Conservation (phyloP, 768 basidiomycete species). For the Kwoniella newhampshirensis region DNA sequence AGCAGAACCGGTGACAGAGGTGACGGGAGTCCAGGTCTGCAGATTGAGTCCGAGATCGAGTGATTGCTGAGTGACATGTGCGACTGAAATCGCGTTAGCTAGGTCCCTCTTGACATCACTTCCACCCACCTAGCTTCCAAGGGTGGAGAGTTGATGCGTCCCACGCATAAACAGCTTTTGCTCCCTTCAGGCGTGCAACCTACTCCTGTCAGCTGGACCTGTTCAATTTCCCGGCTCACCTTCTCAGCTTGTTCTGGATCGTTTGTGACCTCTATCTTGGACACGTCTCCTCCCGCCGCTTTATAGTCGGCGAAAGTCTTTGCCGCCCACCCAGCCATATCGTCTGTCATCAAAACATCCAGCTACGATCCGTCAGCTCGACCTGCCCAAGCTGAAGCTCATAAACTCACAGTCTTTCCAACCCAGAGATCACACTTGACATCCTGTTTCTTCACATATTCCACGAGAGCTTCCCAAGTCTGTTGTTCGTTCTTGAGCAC, state of each 20-base stretch:
- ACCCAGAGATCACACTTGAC: conserved; percentile 42
- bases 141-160: conserved; percentile 37
- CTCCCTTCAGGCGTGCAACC: conserved; percentile 24
- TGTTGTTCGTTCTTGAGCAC: conserved; percentile 33
- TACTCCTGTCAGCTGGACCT: not conserved
- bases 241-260: conserved; percentile 42
- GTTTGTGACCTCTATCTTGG: conserved; percentile 40
- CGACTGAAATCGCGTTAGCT: conserved; percentile 6
- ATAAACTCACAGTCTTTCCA: conserved; percentile 38
- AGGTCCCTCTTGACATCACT: conserved; percentile 3
- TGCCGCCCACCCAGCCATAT: conserved; percentile 25
- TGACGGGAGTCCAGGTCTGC: conserved; percentile 27
- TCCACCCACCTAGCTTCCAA: conserved; percentile 25
- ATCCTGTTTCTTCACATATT: conserved; percentile 26
- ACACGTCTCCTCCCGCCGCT: conserved; percentile 49
- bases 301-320: conserved; percentile 38
- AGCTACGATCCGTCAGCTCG: conserved; percentile 22
- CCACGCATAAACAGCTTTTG: conserved; percentile 27
- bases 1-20: conserved; percentile 43
- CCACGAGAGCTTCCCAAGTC: conserved; percentile 30
- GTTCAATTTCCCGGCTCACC: conserved; percentile 13
- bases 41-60: conserved; percentile 31
- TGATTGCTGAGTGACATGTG: conserved; percentile 23
- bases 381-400: conserved; percentile 42
- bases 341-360: conserved; percentile 41